Evolutionary conservation across 768 basidiomycete genomes (phyloP), one percentile per base, ranked within the genome.

Genomic region (Mycena epipterygia): DNA sequence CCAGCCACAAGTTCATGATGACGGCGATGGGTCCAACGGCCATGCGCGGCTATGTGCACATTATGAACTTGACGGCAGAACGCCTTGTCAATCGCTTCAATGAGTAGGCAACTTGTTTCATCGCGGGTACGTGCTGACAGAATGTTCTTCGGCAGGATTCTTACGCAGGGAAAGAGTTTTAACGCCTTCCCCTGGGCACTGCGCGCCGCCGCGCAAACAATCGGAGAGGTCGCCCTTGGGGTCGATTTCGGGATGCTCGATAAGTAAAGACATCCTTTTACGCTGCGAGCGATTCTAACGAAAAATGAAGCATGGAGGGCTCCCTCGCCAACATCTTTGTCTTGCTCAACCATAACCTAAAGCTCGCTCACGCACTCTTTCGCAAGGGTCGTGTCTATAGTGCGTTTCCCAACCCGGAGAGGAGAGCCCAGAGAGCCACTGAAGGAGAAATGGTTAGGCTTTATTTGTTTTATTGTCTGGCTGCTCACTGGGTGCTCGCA

Each of bases 1-100:
- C 62, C 5, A 57, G 61, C 30, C 71, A 72, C 62, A 68, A 68
- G n/a, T 72, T 72, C 39, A 72, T 72, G 71, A 72, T 72, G 71
- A 68, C 62, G 13, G 71, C 66, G 16, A 72, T 72, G 71, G 71
- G 71, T n/a, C 66, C 66, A 2, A 58, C 51, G 32, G 71, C 71
- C 3, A 72, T 72, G 71, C 71, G 71, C 12, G 64, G 60, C 49
- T 72, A 72, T 27, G 71, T 72, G 13, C 53, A 56, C 25, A 68
- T 33, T 3, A 72, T 72, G 71, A 67, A 72, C 35, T 55, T 37
- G 12, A 72, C 71, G 0, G 71, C 71, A 6, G 39, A 46, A 7
- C 46, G 49, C 11, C 71, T 72, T 16, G 62, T 72, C 0, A 27
- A 64, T 1, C 64, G 71, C 30, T 68, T 72, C 44, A 23, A 68